Percentiles rank a stretch among this genome's conserved stretches.
phyloP scores from a whole-genome alignment of 805 yeast species.

The Wickerhamiella vanderwaltii region DNA sequence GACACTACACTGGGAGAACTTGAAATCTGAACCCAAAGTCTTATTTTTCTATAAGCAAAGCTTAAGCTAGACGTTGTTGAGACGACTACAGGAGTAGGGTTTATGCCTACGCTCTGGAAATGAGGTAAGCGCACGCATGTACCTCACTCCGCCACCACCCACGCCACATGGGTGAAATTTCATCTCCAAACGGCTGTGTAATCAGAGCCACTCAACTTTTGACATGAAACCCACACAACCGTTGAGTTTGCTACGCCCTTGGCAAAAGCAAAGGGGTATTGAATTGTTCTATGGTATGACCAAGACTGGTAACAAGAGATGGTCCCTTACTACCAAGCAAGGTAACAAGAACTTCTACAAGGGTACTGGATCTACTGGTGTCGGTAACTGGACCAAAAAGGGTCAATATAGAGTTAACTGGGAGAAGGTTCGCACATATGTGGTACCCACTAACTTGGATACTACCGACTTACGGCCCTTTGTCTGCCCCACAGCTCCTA shows the following conservation, averaged over 20 bases:
- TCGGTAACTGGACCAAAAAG: slow-evolving; percentile 62
- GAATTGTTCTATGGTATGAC: slow-evolving; percentile 68
- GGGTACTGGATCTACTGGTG: slow-evolving; percentile 92
- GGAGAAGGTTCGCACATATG: slow-evolving; percentile 80
- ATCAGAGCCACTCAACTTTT: too few relatives aligned
- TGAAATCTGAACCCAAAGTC: too few relatives aligned
- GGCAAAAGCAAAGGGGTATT: slow-evolving; percentile 79
- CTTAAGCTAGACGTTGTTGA: too few relatives aligned
- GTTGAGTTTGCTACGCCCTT: slow-evolving; percentile 60
- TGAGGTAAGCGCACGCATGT: too few relatives aligned
- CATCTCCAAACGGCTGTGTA: background rate
- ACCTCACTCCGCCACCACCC: slow-evolving; percentile 1
- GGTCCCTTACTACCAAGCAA: slow-evolving; percentile 74
- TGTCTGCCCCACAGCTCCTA: slow-evolving; percentile 63
- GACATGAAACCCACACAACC: slow-evolving; percentile 28
- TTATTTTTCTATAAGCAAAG: too few relatives aligned
- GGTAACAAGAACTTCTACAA: slow-evolving; percentile 91
- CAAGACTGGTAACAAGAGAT: slow-evolving; percentile 70
- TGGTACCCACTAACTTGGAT: slow-evolving; percentile 47
- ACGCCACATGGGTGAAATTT: slow-evolving; percentile 2
- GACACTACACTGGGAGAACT: too few relatives aligned
- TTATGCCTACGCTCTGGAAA: too few relatives aligned
- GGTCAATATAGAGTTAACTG: slow-evolving; percentile 74
- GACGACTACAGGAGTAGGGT: too few relatives aligned
- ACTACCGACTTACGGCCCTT: slow-evolving; percentile 48